Conservation (phyloP, 805 yeast genomes). For the Metschnikowia arizonensis region DNA sequence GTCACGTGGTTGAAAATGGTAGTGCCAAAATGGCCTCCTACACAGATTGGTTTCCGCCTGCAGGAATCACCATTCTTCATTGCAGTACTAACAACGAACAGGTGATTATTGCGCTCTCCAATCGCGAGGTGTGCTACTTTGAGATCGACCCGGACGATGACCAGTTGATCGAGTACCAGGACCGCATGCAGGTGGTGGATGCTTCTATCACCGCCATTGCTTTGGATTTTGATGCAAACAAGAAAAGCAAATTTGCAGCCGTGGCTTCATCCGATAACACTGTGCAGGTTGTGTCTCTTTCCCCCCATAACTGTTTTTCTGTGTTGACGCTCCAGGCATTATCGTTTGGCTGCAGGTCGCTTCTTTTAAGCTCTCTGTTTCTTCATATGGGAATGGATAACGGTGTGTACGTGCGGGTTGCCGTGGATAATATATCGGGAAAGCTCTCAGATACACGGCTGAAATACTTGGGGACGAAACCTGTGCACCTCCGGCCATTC, state of each 20-base stretch:
- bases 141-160: constrained; percentile 62
- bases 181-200: constrained; percentile 50
- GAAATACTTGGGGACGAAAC: constrained; percentile 68
- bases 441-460: constrained; percentile 55
- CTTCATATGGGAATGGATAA: constrained; percentile 80
- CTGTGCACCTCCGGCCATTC: constrained; percentile 48
- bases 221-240: constrained; percentile 46
- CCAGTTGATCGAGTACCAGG: constrained; percentile 66
- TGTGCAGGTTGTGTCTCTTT: constrained; percentile 62
- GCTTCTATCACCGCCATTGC: constrained; percentile 46
- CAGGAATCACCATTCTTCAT: constrained; percentile 59
- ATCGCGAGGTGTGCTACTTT: constrained; percentile 74
- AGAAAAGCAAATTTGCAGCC: constrained; percentile 54
- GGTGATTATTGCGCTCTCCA: constrained; percentile 65
- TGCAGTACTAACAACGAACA: constrained; percentile 66
- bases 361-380: constrained; percentile 27
- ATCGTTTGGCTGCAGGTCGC: constrained; percentile 40
- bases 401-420: constrained; percentile 71
- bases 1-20: constrained; percentile 16
- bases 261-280: constrained; percentile 72
- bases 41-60: constrained; percentile 79
- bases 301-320: constrained; percentile 56
- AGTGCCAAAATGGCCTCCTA: not conserved
- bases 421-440: constrained; percentile 57
- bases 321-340: constrained; percentile 62